A percentile compares a stretch with the other conserved stretches of the same genome.
phyloP scores from a whole-genome alignment of 192 early-diverging fungal genomes.

The Coemansia sp. region DNA sequence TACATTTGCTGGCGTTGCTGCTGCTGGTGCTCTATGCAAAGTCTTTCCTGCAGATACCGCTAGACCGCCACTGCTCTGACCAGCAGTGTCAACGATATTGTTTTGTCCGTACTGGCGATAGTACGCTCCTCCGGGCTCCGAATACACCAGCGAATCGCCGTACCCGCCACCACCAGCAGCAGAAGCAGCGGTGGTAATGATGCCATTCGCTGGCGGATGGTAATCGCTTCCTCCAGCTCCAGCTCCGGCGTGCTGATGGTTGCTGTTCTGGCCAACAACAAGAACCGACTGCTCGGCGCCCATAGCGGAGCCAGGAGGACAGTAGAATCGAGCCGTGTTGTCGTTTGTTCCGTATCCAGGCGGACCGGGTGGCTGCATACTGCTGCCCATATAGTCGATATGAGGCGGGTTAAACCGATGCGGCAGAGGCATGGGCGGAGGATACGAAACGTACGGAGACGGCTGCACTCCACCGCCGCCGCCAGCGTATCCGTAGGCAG shows the following conservation, averaged over 20 bases:
- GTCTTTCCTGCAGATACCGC: not conserved
- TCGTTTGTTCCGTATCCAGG: not conserved
- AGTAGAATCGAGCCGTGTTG: slow-evolving; percentile 10
- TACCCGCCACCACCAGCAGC: not conserved
- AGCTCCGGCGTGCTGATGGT: not conserved
- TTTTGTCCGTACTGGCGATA: not conserved
- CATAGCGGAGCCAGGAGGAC: not conserved
- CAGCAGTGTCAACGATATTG: not conserved
- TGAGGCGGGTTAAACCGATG: slow-evolving; percentile 8
- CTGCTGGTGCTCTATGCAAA: not conserved
- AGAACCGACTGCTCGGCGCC: not conserved
- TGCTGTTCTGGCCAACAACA: not conserved
- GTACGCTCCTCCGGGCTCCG: not conserved
- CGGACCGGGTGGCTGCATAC: slow-evolving; percentile 16
- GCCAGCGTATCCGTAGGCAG: slow-evolving; percentile 7
- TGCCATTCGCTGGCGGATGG: not conserved
- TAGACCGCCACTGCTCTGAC: not conserved
- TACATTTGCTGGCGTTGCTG: not conserved
- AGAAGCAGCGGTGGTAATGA: not conserved
- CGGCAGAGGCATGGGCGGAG: not conserved
- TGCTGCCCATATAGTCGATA: slow-evolving; percentile 15
- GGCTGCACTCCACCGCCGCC: not conserved
- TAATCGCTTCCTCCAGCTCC: not conserved
- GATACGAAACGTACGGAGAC: slow-evolving; percentile 5
- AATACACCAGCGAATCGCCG: not conserved